These are phyloP conservation scores for Jaenimonas drosophilae DNA, from an alignment of 208 protist species.

Conservation along the genomic window DNA sequence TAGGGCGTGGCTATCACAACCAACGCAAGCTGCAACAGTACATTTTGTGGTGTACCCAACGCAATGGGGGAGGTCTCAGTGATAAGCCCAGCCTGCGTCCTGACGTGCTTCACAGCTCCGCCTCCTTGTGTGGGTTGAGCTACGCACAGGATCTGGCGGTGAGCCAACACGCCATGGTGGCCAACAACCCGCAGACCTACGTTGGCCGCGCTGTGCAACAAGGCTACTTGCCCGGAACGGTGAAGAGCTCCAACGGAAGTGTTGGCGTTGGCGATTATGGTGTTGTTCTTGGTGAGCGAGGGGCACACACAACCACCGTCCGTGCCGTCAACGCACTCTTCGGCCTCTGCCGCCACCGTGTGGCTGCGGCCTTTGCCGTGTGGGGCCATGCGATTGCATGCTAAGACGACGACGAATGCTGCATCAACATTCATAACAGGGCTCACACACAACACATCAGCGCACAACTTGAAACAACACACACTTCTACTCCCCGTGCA, in stretches of 20 bases:
- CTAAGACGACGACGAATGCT: conserved; percentile 1
- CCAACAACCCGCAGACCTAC: conserved; percentile 8
- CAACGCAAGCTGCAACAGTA: conserved; percentile 72
- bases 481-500: no score
- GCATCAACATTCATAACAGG: conserved; percentile 1
- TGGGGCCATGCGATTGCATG: no score
- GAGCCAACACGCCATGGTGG: conserved; percentile 33
- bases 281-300: conserved; percentile 26
- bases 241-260: no score
- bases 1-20: conserved; percentile 65
- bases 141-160: conserved; percentile 69
- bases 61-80: conserved; percentile 54
- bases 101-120: conserved; percentile 91
- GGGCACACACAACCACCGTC: no score
- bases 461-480: not conserved
- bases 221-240: conserved; percentile 28
- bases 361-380: no score
- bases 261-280: conserved; percentile 14
- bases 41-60: conserved; percentile 70
- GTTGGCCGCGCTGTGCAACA: conserved; percentile 19
- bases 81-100: conserved; percentile 73
- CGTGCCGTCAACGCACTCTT: no score
- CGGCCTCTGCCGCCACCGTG: no score
- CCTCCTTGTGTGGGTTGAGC: conserved; percentile 74
- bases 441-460: not conserved